Base-by-base conservation (phyloP, 331 rosid genomes). In the Spiraea crenata region DNA sequence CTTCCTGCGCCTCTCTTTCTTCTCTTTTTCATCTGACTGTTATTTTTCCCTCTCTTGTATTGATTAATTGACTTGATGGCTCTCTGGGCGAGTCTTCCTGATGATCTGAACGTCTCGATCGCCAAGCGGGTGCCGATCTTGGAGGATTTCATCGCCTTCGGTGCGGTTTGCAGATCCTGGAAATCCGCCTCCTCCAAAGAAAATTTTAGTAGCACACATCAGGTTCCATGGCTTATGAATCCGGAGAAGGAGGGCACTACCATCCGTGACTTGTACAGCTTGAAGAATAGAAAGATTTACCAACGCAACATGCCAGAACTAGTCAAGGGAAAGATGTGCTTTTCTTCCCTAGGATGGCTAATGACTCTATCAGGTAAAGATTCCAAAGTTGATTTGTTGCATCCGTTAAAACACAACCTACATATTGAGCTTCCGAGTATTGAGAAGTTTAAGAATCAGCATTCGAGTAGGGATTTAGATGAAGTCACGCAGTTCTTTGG, bases 141-240 rank as follows among this genome's bases (percentile, higher is more conserved):
- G n/a, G 13, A 70, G 6, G 63, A 70, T 16, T 42, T 13, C 12
- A 37, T 60, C 9, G 5, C 46, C 49, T 57, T 70, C n/a, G 45
- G 35, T 60, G 52, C 54, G 3, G 42, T 47, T 12, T 57, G 66
- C 45, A 19, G n/a, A 41, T 55, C 74, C 7, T 56, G 64, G 55
- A 41, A 44, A 56, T 19, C 64, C 9, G 38, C 37, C 6, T 52
- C 52, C 1, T 5, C 20, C 40, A 39, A 20, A 14, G 56, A 25
- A 38, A 70, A 56, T 39, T 25, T 31, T 7, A 56, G 46, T 42
- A 16, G 7, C 5, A 37, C 11, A 15, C 51, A 47, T n/a, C 19
- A 19, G 2, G 9, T 64, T 5, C 74, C 74, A 41, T 20, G 46
- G 20, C 74, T 69, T 3, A 56, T 55, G 63, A 48, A 11, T 25